Percentiles rank a stretch among this genome's conserved stretches.
Evolutionary conservation across 345 rosid species (phyloP).

Genomic region (Orychophragmus violaceus): DNA sequence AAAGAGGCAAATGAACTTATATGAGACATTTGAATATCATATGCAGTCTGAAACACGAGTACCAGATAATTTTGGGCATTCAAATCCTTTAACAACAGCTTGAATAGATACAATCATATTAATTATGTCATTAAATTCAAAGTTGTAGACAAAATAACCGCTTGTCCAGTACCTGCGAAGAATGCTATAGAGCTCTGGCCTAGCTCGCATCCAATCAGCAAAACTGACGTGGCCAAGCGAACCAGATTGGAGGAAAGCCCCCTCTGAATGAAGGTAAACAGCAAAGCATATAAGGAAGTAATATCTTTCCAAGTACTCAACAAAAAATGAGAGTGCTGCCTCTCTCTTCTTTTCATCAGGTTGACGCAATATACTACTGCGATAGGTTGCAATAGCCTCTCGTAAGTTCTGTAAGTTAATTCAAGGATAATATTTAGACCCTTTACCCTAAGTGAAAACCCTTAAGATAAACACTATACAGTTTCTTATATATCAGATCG

Average conservation of each 20-base stretch:
- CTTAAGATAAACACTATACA: conserved; percentile 7
- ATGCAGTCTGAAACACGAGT: not conserved
- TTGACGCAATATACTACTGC: conserved; percentile 80
- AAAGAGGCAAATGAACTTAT: conserved; percentile 12
- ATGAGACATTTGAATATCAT: too few species aligned
- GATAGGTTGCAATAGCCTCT: conserved; percentile 84
- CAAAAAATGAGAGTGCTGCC: conserved; percentile 79
- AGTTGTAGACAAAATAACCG: not conserved
- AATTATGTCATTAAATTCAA: too few species aligned
- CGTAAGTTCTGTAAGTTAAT: conserved; percentile 71
- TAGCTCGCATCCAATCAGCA: conserved; percentile 97
- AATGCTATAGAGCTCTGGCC: conserved; percentile 91
- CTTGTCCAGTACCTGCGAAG: conserved; percentile 64
- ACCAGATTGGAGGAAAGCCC: conserved; percentile 65
- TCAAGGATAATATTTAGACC: conserved; percentile 16
- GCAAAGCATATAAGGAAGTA: conserved; percentile 94
- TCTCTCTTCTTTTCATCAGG: conserved; percentile 97
- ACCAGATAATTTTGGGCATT: not conserved
- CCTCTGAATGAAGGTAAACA: conserved; percentile 85
- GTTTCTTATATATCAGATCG: too few species aligned
- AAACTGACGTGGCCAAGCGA: conserved; percentile 65
- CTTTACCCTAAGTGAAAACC: conserved; percentile 4
- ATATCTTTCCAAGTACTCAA: conserved; percentile 95
- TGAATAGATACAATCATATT: too few species aligned
- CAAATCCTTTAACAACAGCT: not conserved